phyloP scores from a whole-genome alignment of 2,329 filamentous ascomycete genomes.

The Sordariomycetes sp. region DNA sequence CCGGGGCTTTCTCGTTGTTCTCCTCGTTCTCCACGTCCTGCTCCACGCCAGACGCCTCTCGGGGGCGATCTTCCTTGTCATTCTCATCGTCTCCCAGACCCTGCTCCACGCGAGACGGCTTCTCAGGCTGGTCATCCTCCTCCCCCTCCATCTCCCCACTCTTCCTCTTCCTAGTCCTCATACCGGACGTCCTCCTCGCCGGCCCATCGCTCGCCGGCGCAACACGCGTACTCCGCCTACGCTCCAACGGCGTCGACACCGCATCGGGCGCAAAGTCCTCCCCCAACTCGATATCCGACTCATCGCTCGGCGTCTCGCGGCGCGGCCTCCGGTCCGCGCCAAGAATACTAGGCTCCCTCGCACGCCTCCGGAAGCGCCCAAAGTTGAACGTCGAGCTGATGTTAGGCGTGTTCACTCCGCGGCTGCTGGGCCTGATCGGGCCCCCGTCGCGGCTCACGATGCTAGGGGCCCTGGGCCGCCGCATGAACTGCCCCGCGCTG shows the following conservation, averaged over 20 bases:
- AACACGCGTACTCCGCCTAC: constrained; percentile 22
- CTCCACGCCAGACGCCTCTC: constrained; percentile 2
- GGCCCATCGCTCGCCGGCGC: background rate
- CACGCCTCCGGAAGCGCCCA: constrained; percentile 41
- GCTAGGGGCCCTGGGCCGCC: constrained; percentile 33
- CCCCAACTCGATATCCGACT: constrained; percentile 24
- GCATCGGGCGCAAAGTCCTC: constrained; percentile 48
- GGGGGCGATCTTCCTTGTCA: background rate
- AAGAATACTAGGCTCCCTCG: constrained; percentile 48
- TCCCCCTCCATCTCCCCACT: constrained; percentile 28
- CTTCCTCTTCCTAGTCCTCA: constrained; percentile 35
- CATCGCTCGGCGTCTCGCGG: constrained; percentile 5
- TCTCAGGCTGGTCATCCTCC: constrained; percentile 21
- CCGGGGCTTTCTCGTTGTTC: constrained; percentile 8
- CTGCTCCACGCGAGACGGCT: constrained; percentile 16
- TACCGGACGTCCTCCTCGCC: constrained; percentile 4
- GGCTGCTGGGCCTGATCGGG: constrained; percentile 38
- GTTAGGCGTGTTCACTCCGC: constrained; percentile 30
- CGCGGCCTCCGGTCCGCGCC: constrained; percentile 32
- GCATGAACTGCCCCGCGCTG: constrained; percentile 31
- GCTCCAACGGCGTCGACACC: constrained; percentile 52
- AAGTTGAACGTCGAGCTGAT: constrained; percentile 40
- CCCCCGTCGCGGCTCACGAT: constrained; percentile 35
- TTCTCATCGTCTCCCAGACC: constrained; percentile 6
- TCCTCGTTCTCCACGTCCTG: constrained; percentile 5